Conservation (phyloP, 257 asterid genomes). For the Capsicum chinense region DNA sequence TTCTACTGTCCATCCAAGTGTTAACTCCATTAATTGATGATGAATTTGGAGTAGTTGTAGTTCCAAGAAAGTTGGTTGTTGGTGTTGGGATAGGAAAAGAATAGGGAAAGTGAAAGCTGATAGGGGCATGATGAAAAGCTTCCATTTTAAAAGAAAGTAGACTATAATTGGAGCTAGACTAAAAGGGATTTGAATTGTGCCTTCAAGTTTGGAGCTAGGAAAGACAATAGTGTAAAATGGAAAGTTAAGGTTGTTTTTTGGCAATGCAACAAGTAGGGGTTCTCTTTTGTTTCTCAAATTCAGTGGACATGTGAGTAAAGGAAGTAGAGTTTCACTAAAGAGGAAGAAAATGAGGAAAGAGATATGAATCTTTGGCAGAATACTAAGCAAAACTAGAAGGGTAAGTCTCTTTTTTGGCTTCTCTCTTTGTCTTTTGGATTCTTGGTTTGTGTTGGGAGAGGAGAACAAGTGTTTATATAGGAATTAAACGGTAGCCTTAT, state of each 20-base stretch:
- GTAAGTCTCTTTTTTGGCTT: conserved; percentile 29
- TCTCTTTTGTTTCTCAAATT: conserved; percentile 40
- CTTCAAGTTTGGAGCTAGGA: conserved; percentile 25
- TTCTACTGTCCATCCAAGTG: conserved; percentile 78
- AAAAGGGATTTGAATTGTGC: conserved; percentile 25
- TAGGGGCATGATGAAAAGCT: conserved; percentile 55
- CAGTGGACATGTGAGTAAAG: conserved; percentile 42
- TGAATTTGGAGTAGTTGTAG: conserved; percentile 21
- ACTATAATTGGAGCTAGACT: conserved; percentile 5
- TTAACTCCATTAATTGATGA: conserved; percentile 10
- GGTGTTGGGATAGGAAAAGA: conserved; percentile 41
- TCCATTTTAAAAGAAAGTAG: conserved; percentile 49
- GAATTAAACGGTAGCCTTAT: conserved; percentile 31
- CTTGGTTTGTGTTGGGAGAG: conserved; percentile 32
- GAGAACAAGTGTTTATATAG: conserved; percentile 52
- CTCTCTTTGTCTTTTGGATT: conserved; percentile 27
- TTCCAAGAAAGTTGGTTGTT: conserved; percentile 30
- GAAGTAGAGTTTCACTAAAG: conserved; percentile 20
- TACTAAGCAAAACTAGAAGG: conserved; percentile 24
- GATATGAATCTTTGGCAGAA: conserved; percentile 3
- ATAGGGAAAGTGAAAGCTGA: conserved; percentile 53
- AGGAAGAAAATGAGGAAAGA: conserved; percentile 28
- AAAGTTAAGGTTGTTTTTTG: conserved; percentile 38
- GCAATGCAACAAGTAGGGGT: conserved; percentile 30
- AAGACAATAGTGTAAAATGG: conserved; percentile 18